phyloP scores from a whole-genome alignment of 2,329 filamentous ascomycete genomes.

The Dactylellina haptotyla region DNA sequence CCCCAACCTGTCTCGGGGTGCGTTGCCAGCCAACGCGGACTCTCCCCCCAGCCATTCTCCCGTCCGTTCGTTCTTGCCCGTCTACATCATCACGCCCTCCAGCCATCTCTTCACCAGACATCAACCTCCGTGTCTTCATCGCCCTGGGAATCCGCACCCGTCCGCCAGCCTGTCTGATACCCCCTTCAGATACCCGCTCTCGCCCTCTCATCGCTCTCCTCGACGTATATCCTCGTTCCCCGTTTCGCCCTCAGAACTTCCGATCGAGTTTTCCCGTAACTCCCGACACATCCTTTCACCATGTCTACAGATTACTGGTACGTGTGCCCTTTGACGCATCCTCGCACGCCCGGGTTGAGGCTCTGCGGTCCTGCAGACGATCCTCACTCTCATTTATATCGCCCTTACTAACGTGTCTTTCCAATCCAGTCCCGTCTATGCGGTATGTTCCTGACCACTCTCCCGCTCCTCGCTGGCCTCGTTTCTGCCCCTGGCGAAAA shows the following conservation, averaged over 20 bases:
- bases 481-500: slow-evolving; percentile 53
- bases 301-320: slow-evolving; percentile 87
- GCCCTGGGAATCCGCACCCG: slow-evolving; percentile 5
- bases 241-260: slow-evolving; percentile 13
- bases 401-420: slow-evolving; percentile 58
- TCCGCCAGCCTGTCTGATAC: slow-evolving; percentile 1
- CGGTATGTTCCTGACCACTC: slow-evolving; percentile 76
- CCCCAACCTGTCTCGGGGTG: slow-evolving; percentile 10
- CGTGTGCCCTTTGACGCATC: slow-evolving; percentile 64
- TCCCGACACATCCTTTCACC: slow-evolving; percentile 61
- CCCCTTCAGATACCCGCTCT: background rate
- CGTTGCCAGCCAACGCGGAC: slow-evolving; percentile 7
- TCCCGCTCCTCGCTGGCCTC: slow-evolving; percentile 40
- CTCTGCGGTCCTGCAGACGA: too few species aligned
- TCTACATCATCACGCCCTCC: slow-evolving; percentile 55
- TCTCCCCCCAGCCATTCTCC: slow-evolving; percentile 6
- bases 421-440: slow-evolving; percentile 87
- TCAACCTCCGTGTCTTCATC: slow-evolving; percentile 55
- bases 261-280: slow-evolving; percentile 51
- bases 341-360: slow-evolving; percentile 42
- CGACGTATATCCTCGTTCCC: slow-evolving; percentile 31
- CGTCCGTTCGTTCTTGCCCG: slow-evolving; percentile 10
- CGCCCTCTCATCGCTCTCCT: background rate
- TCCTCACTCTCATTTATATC: background rate
- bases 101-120: slow-evolving; percentile 28